phyloP scores from a whole-genome alignment of 495 filamentous ascomycete species.

The Trichoderma gamsii region DNA sequence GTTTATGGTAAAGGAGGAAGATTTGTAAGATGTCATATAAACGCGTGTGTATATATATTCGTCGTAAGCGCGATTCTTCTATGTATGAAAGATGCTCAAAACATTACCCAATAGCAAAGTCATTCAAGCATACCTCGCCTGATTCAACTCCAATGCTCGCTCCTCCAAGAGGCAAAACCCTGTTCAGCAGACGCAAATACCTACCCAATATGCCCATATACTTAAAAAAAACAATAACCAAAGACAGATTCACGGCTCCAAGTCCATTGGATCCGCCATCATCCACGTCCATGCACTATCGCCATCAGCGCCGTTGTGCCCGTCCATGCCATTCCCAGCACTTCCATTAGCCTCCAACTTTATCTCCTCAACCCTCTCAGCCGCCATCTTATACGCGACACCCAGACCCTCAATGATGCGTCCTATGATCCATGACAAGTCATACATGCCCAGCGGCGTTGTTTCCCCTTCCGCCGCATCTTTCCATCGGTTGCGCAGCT shows the following conservation, averaged over 20 bases:
- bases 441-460: slow-evolving; percentile 13
- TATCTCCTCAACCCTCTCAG: neutral
- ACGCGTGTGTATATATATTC: neutral
- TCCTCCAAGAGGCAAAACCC: too few species aligned
- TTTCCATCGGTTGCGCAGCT: slow-evolving; percentile 63
- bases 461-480: slow-evolving; percentile 39
- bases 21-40: neutral
- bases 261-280: slow-evolving; percentile 15
- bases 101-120: neutral
- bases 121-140: neutral
- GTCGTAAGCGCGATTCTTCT: neutral
- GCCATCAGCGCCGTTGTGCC: neutral
- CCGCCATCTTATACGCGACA: neutral
- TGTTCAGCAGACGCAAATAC: neutral
- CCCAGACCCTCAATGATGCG: slow-evolving; percentile 1
- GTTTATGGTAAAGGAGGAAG: slow-evolving; percentile 10
- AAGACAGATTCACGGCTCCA: neutral
- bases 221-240: neutral
- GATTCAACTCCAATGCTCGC: neutral
- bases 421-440: slow-evolving; percentile 14
- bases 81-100: neutral
- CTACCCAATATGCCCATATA: neutral
- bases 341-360: neutral
- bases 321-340: neutral
- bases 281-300: slow-evolving; percentile 9